phyloP scores from a whole-genome alignment of 2,329 filamentous ascomycete species.

The Hypoxylon sp. region DNA sequence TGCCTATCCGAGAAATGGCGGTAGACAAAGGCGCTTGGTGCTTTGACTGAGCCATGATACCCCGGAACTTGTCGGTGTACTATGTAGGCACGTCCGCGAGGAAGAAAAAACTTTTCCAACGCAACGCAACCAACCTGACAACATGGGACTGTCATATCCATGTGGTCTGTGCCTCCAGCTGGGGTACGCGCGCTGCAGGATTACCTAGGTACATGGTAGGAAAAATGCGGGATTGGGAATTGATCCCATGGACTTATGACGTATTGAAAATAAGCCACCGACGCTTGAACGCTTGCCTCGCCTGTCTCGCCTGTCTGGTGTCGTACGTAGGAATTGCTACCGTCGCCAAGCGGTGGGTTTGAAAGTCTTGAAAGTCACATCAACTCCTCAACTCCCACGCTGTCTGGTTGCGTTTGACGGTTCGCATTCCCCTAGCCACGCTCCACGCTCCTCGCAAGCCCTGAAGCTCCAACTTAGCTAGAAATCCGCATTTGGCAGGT shows the following conservation, averaged over 20 bases:
- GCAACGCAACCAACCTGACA: slow-evolving; percentile 8
- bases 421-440: slow-evolving; percentile 24
- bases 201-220: too few relatives aligned
- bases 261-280: slow-evolving; percentile 42
- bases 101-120: slow-evolving; percentile 19
- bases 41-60: slow-evolving; percentile 39
- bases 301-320: slow-evolving; percentile 1
- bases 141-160: slow-evolving; percentile 20
- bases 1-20: slow-evolving; percentile 39
- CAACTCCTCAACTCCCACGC: slow-evolving; percentile 17
- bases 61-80: slow-evolving; percentile 39
- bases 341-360: slow-evolving; percentile 28
- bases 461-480: slow-evolving; percentile 13
- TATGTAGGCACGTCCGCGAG: slow-evolving; percentile 29
- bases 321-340: slow-evolving; percentile 30
- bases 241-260: slow-evolving; percentile 41
- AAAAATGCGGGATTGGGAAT: slow-evolving; percentile 39
- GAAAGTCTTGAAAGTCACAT: too few relatives aligned
- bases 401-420: slow-evolving; percentile 22
- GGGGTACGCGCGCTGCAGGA: slow-evolving; percentile 27
- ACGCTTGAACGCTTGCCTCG: slow-evolving; percentile 33
- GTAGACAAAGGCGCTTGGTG: slow-evolving; percentile 34
- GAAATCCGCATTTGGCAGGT: slow-evolving; percentile 34
- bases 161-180: slow-evolving; percentile 35
- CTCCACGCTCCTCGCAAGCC: neutral